Evolutionary conservation across 139 green algal genomes (phyloP).

Genomic region (Pycnococcus provasolii): DNA sequence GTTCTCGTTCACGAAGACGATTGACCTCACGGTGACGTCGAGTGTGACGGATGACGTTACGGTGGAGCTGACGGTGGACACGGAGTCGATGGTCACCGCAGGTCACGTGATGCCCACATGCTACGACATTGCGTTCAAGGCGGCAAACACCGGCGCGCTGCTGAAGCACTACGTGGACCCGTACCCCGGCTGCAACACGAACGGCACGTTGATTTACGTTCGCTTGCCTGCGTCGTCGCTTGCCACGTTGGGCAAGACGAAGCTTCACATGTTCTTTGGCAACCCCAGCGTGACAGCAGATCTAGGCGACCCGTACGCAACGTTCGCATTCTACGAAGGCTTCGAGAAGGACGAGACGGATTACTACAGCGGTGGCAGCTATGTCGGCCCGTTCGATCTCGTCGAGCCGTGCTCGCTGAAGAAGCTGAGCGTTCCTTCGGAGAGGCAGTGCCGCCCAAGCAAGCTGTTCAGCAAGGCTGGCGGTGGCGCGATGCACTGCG

Average conservation of each 20-base stretch:
- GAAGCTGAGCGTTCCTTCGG: not conserved
- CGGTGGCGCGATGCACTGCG: too few relatives aligned
- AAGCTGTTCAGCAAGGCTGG: not conserved
- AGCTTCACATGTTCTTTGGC: constrained; percentile 16
- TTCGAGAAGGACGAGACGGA: constrained; percentile 17
- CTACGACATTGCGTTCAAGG: constrained; percentile 15
- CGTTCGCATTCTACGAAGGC: constrained; percentile 22
- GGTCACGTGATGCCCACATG: constrained; percentile 1
- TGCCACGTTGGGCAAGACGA: too few relatives aligned
- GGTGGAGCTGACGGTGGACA: constrained; percentile 16
- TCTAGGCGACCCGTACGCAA: not conserved
- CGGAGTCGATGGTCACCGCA: constrained; percentile 8
- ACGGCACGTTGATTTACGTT: constrained; percentile 16
- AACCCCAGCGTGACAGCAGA: constrained; percentile 15
- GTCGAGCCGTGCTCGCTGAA: not conserved
- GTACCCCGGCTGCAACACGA: constrained; percentile 13
- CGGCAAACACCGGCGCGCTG: constrained; percentile 4
- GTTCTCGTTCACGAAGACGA: constrained; percentile 19
- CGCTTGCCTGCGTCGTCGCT: constrained; percentile 7
- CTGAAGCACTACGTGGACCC: constrained; percentile 18
- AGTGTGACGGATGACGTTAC: not conserved
- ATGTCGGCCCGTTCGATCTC: not conserved
- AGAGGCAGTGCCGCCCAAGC: too few relatives aligned
- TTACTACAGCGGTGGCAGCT: not conserved
- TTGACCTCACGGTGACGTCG: not conserved